Evolutionary conservation across 768 basidiomycete species (phyloP).

Genomic region (Cystobasidium tubakii): DNA sequence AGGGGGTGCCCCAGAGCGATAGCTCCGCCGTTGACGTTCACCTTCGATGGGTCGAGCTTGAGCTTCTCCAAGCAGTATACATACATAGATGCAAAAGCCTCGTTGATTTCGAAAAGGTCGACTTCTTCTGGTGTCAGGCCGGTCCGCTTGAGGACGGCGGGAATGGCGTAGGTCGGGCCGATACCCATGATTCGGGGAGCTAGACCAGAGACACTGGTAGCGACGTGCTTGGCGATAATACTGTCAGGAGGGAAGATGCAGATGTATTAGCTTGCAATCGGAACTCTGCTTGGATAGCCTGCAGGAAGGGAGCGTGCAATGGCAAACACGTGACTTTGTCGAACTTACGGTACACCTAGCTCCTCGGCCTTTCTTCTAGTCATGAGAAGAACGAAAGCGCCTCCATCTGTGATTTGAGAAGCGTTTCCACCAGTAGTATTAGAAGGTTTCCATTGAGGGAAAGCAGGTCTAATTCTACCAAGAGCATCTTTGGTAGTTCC

Average conservation of each 20-base stretch:
- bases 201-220: constrained; percentile 64
- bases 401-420: constrained; percentile 85
- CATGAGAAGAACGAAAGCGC: constrained; percentile 76
- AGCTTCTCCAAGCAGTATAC: constrained; percentile 67
- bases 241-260: constrained; percentile 36
- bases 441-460: constrained; percentile 60
- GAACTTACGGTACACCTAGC: constrained; percentile 55
- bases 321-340: not conserved
- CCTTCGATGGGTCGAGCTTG: constrained; percentile 60
- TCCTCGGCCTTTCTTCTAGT: constrained; percentile 69
- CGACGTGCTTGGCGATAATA: constrained; percentile 71
- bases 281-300: no score
- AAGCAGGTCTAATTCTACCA: constrained; percentile 77
- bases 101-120: constrained; percentile 91
- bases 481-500: constrained; percentile 75
- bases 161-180: constrained; percentile 78
- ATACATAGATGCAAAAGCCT: constrained; percentile 70
- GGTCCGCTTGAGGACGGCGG: constrained; percentile 60
- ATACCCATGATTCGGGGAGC: constrained; percentile 64
- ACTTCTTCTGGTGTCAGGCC: constrained; percentile 66
- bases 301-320: no score
- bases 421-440: constrained; percentile 62
- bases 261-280: not conserved
- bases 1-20: constrained; percentile 62
- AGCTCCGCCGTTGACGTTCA: constrained; percentile 85